A percentile compares a stretch with the other conserved stretches of the same genome.
These are phyloP conservation scores for Dacryopinax primogenitus DNA, from an alignment of 768 basidiomycete genomes.

Conservation along the genomic window DNA sequence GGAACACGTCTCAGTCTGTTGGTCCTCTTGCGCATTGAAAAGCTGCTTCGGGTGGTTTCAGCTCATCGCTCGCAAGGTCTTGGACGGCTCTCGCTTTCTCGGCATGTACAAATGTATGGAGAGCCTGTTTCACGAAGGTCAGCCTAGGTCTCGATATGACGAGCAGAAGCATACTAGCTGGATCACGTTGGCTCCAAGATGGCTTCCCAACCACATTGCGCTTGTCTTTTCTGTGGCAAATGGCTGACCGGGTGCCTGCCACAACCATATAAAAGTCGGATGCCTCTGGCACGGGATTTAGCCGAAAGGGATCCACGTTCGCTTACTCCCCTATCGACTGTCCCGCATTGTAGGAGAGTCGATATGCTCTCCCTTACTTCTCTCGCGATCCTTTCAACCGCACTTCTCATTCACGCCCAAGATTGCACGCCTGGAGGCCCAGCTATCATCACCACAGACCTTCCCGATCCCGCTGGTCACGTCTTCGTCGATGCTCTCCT, in stretches of 20 bases:
- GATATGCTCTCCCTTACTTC: conserved; percentile 1
- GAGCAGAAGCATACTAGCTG: neutral
- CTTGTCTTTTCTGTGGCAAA: neutral
- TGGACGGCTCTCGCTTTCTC: neutral
- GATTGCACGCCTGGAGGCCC: neutral
- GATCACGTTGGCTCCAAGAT: neutral
- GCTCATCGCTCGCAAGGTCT: neutral
- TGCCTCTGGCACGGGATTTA: neutral
- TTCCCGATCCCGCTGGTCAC: conserved; percentile 4
- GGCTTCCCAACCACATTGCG: neutral
- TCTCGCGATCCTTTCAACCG: neutral
- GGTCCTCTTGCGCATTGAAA: neutral
- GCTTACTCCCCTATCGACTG: neutral
- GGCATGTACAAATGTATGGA: neutral
- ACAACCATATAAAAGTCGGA: neutral
- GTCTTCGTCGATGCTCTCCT: neutral
- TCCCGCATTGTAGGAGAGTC: neutral
- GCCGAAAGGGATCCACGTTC: neutral
- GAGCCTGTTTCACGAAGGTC: neutral
- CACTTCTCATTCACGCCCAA: neutral
- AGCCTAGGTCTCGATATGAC: neutral
- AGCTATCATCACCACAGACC: neutral
- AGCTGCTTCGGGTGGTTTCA: neutral
- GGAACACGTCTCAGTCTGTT: neutral
- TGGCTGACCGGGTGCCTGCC: neutral